Evolutionary conservation across 2,329 filamentous ascomycete species (phyloP).

Genomic region (Diaporthe vaccinii): DNA sequence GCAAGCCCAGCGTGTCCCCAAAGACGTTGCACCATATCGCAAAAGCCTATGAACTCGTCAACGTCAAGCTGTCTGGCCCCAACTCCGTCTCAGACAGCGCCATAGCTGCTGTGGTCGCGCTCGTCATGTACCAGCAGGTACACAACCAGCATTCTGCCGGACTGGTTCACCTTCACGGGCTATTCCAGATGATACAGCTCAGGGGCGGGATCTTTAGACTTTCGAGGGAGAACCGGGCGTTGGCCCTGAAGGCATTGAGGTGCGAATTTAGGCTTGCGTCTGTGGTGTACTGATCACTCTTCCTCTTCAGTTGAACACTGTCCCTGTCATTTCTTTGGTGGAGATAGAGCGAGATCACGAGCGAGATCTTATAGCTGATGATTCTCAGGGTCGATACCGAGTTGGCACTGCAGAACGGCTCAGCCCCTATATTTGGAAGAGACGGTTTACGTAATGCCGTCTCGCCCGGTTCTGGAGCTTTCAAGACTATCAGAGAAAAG

Average conservation of each 20-base stretch:
- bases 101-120: not conserved
- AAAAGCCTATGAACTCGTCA: not conserved
- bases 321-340: not conserved
- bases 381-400: not conserved
- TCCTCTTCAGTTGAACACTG: not conserved
- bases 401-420: not conserved
- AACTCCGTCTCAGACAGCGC: not conserved
- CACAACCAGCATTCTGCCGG: not conserved
- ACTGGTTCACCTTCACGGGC: not conserved
- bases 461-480: not conserved
- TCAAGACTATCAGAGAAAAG: not conserved
- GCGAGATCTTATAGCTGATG: not conserved
- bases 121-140: not conserved
- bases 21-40: not conserved
- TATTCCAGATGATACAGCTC: not conserved
- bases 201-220: not conserved
- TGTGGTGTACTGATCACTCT: not conserved
- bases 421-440: not conserved
- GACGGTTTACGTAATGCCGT: not conserved
- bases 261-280: not conserved
- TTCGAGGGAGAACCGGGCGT: not conserved
- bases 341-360: too few species aligned
- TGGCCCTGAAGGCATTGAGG: not conserved
- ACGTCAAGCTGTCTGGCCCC: not conserved
- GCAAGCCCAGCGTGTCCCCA: not conserved